Percentiles rank a stretch among this genome's conserved stretches.
These are phyloP conservation scores for Taiozyma sp. DNA, from an alignment of 1,139 yeast species.

Conservation along the genomic window DNA sequence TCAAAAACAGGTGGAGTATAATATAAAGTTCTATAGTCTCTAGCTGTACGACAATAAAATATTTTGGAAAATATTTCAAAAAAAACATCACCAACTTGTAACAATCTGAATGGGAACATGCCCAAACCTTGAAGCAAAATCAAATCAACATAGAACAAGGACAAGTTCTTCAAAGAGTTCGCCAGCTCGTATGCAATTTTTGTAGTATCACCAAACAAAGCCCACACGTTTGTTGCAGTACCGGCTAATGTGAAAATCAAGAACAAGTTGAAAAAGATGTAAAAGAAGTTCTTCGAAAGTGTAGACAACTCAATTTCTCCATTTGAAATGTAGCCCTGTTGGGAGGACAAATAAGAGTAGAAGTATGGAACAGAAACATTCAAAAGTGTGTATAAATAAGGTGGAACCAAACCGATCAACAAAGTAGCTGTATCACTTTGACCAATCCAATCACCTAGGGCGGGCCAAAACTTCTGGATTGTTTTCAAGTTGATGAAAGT, in stretches of 20 bases:
- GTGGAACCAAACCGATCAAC: constrained; percentile 76
- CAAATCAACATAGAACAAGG: constrained; percentile 78
- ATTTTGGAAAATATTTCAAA: constrained; percentile 32
- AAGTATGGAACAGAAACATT: constrained; percentile 73
- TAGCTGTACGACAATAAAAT: constrained; percentile 50
- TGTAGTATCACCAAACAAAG: constrained; percentile 70
- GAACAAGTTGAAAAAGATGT: constrained; percentile 79
- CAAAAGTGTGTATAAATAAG: constrained; percentile 69
- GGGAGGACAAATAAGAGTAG: constrained; percentile 61
- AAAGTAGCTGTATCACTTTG: constrained; percentile 55
- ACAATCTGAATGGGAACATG: constrained; percentile 72
- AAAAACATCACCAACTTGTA: constrained; percentile 48
- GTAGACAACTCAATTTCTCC: constrained; percentile 81
- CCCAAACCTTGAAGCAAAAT: constrained; percentile 82
- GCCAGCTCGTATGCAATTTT: constrained; percentile 79
- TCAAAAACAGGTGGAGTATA: constrained; percentile 64
- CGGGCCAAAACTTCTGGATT: constrained; percentile 69
- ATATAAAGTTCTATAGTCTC: constrained; percentile 46
- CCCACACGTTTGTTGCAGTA: constrained; percentile 61
- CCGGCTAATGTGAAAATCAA: constrained; percentile 81
- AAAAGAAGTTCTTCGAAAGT: constrained; percentile 77
- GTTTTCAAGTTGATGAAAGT: constrained; percentile 66
- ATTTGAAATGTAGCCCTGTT: constrained; percentile 74
- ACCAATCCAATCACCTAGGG: constrained; percentile 57
- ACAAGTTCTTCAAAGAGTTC: constrained; percentile 60